phyloP scores from a whole-genome alignment of 2,329 filamentous ascomycete genomes.

The Pseudogymnoascus sp. region DNA sequence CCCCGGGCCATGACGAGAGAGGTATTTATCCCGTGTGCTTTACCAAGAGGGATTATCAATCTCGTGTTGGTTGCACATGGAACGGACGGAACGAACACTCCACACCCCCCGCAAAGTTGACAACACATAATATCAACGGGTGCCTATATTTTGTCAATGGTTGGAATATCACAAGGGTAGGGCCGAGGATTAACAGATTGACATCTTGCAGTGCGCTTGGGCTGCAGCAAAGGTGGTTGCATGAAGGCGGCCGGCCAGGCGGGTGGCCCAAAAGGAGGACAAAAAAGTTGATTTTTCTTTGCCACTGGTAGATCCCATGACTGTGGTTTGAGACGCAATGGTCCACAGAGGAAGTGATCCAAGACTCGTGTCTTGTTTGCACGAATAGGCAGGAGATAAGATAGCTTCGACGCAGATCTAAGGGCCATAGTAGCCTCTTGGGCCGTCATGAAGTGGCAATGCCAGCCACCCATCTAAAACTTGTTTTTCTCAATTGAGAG shows the following conservation, averaged over 20 bases:
- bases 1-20: background rate
- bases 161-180: constrained; percentile 5
- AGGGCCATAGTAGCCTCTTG: background rate
- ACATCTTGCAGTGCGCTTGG: constrained; percentile 6
- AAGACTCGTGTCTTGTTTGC: background rate
- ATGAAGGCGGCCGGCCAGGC: constrained; percentile 4
- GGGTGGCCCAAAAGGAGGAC: constrained; percentile 5
- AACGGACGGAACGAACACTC: background rate
- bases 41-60: constrained; percentile 6
- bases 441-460: background rate
- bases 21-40: constrained; percentile 7
- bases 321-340: background rate
- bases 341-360: background rate
- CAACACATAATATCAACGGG: constrained; percentile 5
- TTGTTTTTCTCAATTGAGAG: constrained; percentile 1
- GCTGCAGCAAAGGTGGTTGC: background rate
- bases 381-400: background rate
- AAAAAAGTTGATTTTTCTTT: constrained; percentile 5
- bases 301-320: background rate
- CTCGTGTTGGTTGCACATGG: constrained; percentile 5
- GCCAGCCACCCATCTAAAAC: background rate
- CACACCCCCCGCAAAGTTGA: background rate
- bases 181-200: constrained; percentile 4
- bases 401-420: background rate
- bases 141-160: constrained; percentile 7